Evolutionary conservation across 2,329 filamentous ascomycete species (phyloP), one percentile per base, ranked within the genome.

Genomic region (Chalara sp.): DNA sequence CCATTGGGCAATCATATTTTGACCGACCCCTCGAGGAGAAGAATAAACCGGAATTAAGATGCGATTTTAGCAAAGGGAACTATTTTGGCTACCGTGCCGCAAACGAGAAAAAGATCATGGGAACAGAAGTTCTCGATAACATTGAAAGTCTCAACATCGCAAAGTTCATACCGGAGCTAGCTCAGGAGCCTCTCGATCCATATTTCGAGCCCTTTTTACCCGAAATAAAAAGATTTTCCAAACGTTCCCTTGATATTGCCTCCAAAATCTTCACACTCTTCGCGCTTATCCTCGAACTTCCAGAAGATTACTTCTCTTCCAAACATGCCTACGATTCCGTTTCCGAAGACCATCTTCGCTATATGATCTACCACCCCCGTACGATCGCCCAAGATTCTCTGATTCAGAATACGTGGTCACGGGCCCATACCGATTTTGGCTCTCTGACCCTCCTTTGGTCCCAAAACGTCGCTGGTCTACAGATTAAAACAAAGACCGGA

Each of bases 1-100:
- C 78, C 28, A 72, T 84, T 4, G 79, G 75, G 2, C 76, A 78
- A 50, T 70, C 76, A 33, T 73, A 83, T 53, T 81, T 82, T 59
- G 63, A 75, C 5, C 66, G 82, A 1, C 70, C 79, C 0, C 68
- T 71, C 0, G 74, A 79, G 21, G 78, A 83, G 60, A 77, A 78
- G 21, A 77, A 83, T 60, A 76, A 76, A 55, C 80, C 76, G 55
- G 72, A 73, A 28, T 67, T 70, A 53, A 70, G 69, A 31, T 66
- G 66, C 31, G 71, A 76, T 46, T 68, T 76, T 0, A 73, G 71
- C 41, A 67, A 71, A 7, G 78, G 76, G 6, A 74, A 74, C 32
- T 80, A 80, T 60, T 80, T 80, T 53, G 77, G 77, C 3, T 79
- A 76, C 53, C 70, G 71, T 37, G 68, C 70, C 6, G 49, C 40